Base-by-base conservation (phyloP, 805 yeast species). In the Lipomyces yamanashiensis region DNA sequence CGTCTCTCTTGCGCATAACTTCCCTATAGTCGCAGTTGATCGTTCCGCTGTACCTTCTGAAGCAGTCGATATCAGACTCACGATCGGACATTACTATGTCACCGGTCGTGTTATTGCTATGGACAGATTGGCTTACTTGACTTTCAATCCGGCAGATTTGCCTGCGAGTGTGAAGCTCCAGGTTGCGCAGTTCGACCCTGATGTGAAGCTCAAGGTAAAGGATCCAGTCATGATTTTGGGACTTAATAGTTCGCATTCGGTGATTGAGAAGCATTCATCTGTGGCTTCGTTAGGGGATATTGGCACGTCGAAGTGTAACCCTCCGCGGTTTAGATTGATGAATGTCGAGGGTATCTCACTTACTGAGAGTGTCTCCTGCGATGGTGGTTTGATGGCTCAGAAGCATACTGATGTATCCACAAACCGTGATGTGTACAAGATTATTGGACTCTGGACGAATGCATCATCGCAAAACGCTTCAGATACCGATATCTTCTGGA, bases 21-120 rank as follows among this genome's bases (percentile, higher is more conserved):
- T 57, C 45, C 69, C 69, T 3, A 56, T 66, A 17, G 56, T 66
- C 10, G 69, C 58, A 7, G 51, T 55, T 45, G 69, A 66, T 54
- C 64, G 69, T 21, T 60, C 64, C 7, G 64, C 67, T 12, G 69
- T 64, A 8, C 69, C 69, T 10, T 50, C 67, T 4, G 68, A 64
- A 19, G 44, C 57, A 10, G 64, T 60, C 43, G 69, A 66, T 40
- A 57, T 66, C 41, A 54, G 60, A 10, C 54, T 67, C 40, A 67
- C 70, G n/a, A 61, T 67, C 51, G 70, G 58, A 41, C 64, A 66
- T 48, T 39, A 63, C 33, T 45, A 61, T 17, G 65, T 66, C 23
- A 36, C 66, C 7, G 69, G 58, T 17, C 60, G 68, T 10, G 68
- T 66, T 17, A 28, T 66, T 33, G 62, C 59, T 21, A 47, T 66